phyloP scores from a whole-genome alignment of 1,139 yeast genomes.

The Sugiyamaella pinicola region DNA sequence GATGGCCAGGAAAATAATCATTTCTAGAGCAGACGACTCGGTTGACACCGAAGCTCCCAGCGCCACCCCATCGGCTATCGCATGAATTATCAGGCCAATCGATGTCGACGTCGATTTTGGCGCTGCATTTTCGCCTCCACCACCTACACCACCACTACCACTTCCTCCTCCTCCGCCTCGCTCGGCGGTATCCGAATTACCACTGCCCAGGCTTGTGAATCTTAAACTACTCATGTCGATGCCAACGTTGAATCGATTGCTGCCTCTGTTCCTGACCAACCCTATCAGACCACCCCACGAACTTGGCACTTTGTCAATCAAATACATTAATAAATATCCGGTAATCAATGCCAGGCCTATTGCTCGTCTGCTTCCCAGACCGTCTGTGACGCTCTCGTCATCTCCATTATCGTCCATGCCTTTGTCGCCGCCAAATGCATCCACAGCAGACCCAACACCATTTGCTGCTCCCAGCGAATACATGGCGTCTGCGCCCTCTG shows the following conservation, averaged over 20 bases:
- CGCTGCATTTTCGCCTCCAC: constrained; percentile 4
- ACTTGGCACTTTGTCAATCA: constrained; percentile 48
- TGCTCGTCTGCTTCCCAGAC: constrained; percentile 20
- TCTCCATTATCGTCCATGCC: constrained; percentile 23
- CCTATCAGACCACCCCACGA: constrained; percentile 7
- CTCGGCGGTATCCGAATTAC: constrained; percentile 4
- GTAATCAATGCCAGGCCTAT: constrained; percentile 47
- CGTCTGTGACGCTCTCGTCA: constrained; percentile 24
- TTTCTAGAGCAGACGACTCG: constrained; percentile 49
- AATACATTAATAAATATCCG: constrained; percentile 58
- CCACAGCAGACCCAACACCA: constrained; percentile 15
- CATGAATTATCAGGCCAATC: constrained; percentile 66
- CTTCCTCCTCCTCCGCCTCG: constrained; percentile 12
- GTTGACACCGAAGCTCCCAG: constrained; percentile 62
- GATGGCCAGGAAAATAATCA: constrained; percentile 60
- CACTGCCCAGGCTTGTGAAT: constrained; percentile 22
- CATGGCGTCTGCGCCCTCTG: constrained; percentile 65
- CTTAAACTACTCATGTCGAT: constrained; percentile 18
- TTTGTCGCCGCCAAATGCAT: constrained; percentile 16
- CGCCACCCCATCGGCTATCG: constrained; percentile 74
- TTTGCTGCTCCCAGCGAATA: constrained; percentile 35
- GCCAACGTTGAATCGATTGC: constrained; percentile 3
- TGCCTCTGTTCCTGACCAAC: constrained; percentile 3
- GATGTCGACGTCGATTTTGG: constrained; percentile 43
- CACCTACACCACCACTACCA: constrained; percentile 9